Base-by-base conservation (phyloP, 2,329 filamentous ascomycete genomes). In the Colletotrichum paranaense region DNA sequence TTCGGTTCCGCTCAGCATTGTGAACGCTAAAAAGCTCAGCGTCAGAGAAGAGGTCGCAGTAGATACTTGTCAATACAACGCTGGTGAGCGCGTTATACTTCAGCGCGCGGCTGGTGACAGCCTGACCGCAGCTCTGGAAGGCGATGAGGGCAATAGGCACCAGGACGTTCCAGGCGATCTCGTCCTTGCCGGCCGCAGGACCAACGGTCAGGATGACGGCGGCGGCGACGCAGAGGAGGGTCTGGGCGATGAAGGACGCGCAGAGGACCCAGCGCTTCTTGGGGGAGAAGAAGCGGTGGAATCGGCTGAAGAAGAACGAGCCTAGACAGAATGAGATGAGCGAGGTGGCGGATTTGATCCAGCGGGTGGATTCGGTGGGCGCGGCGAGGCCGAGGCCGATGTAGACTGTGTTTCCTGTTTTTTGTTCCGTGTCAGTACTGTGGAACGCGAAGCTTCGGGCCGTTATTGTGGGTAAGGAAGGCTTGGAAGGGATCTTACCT, bases 51-150 rank as follows among this genome's bases (percentile, higher is more conserved):
- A 96, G 79, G 80, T 96, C 94, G 79, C 93, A 95, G 84, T 95
- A 96, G 74, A 94, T 91, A 79, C 92, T 95, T 1, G 94, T 96
- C 72, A 97, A 82, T 3, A 95, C 94, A 19, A 95, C 93, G 74
- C 92, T 95, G 0, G 93, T 95, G 24, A 96, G 83, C 2, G 91
- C 90, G 71, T 91, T 91, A 79, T 92, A 92, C 77, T 91, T 88
- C 73, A 96, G 82, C 0, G 92, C 91, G 4, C 93, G 85, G 77
- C 92, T 94, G 0, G 90, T 90, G n/a, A 95, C 91, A 1, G 93
- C 93, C 80, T 96, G 94, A 0, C 93, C 94, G 67, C 92, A 92
- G 75, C 91, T 92, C 83, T 96, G 94, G 77, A 96, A 94, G 1
- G 93, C 92, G 6, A 95, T 87, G 8, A 94, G 83, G 1, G 89